These are phyloP conservation scores for Combretum micranthum DNA, from an alignment of 345 rosid species.

Conservation along the genomic window DNA sequence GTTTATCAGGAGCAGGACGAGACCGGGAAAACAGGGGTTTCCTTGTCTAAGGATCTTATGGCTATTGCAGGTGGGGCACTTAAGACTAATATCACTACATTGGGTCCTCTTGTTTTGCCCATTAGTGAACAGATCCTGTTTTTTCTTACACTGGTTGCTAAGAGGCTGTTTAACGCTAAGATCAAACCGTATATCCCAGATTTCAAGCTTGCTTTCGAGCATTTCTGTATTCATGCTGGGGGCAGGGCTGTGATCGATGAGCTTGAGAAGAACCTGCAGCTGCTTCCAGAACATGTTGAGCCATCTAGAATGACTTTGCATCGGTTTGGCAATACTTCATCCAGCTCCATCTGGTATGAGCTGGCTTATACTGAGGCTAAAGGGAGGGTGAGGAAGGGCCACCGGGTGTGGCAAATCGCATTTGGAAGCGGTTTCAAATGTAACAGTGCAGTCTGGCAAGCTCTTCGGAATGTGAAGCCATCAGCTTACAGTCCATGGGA, in stretches of 20 bases:
- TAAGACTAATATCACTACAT: conserved; percentile 72
- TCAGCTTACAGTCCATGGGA: conserved; percentile 65
- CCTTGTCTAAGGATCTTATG: conserved; percentile 85
- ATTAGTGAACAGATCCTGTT: conserved; percentile 85
- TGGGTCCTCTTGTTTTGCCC: conserved; percentile 91
- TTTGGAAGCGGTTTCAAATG: conserved; percentile 92
- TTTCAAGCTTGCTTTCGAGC: conserved; percentile 88
- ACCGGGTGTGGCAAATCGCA: conserved; percentile 88
- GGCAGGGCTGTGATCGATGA: conserved; percentile 93
- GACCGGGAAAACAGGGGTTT: conserved; percentile 72
- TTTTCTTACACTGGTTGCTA: conserved; percentile 58
- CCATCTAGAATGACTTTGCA: conserved; percentile 88
- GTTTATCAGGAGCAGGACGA: conserved; percentile 87
- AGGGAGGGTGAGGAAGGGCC: conserved; percentile 74
- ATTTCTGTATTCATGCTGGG: conserved; percentile 88
- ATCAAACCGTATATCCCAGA: conserved; percentile 85
- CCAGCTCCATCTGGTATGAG: conserved; percentile 93
- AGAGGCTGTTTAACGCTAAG: conserved; percentile 51
- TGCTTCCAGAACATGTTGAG: conserved; percentile 55
- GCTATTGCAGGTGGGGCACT: conserved; percentile 87
- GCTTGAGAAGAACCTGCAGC: conserved; percentile 92
- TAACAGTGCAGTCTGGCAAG: conserved; percentile 83
- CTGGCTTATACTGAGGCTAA: conserved; percentile 76
- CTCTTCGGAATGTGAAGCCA: conserved; percentile 44
- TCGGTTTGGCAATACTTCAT: conserved; percentile 86